Conservation (phyloP, 2,329 filamentous ascomycete species). For the Ophiostoma tasmaniense region DNA sequence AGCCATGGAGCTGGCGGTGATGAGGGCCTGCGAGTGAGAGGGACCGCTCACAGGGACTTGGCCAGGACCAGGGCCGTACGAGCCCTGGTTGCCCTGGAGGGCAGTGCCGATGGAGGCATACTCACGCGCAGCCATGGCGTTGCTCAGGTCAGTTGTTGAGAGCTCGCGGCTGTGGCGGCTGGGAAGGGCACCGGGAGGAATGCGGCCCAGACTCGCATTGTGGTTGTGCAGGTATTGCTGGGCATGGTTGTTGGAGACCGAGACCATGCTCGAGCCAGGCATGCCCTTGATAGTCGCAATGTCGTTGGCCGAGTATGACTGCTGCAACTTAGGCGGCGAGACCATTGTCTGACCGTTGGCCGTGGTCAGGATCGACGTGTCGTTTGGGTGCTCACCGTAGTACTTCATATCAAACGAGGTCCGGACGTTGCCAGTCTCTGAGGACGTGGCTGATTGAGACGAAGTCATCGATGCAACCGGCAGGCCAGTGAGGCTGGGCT, state of each 20-base stretch:
- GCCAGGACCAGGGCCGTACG: slow-evolving; percentile 60
- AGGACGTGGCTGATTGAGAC: slow-evolving; percentile 28
- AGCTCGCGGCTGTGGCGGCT: slow-evolving; percentile 68
- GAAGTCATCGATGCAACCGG: slow-evolving; percentile 23
- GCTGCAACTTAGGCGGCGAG: slow-evolving; percentile 66
- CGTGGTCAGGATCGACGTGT: slow-evolving; percentile 37
- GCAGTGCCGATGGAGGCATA: slow-evolving; percentile 60
- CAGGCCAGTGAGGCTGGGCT: slow-evolving; percentile 48
- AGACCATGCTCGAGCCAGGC: slow-evolving; percentile 35
- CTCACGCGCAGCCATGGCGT: slow-evolving; percentile 33
- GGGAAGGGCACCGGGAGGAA: slow-evolving; percentile 57
- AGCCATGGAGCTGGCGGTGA: slow-evolving; percentile 20
- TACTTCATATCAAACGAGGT: slow-evolving; percentile 53
- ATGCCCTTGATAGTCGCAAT: slow-evolving; percentile 74
- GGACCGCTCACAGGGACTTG: slow-evolving; percentile 28
- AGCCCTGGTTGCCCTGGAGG: slow-evolving; percentile 69
- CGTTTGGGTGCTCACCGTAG: slow-evolving; percentile 39
- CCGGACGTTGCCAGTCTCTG: slow-evolving; percentile 42
- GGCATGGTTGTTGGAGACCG: slow-evolving; percentile 49
- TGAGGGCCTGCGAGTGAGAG: slow-evolving; percentile 22
- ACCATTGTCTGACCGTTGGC: slow-evolving; percentile 46
- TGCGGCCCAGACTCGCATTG: slow-evolving; percentile 73
- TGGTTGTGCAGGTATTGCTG: slow-evolving; percentile 64
- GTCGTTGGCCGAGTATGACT: slow-evolving; percentile 85
- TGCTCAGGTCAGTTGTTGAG: slow-evolving; percentile 38